Percentiles rank a stretch among this genome's conserved stretches.
Conservation (phyloP, 352 stramenopile species). For the Pythium brachiatum region DNA sequence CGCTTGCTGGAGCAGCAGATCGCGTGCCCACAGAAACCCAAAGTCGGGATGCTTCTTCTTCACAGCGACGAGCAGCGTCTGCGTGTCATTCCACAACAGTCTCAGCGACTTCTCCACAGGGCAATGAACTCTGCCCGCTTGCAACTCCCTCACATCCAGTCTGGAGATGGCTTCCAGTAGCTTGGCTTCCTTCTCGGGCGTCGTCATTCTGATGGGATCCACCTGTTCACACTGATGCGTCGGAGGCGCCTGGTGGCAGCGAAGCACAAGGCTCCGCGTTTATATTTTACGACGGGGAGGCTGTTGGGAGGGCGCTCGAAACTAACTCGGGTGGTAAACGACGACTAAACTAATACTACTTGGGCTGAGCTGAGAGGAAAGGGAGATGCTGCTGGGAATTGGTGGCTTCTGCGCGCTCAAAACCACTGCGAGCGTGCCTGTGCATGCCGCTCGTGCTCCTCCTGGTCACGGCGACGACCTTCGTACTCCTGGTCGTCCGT, state of each 20-base stretch:
- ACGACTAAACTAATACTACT: background rate
- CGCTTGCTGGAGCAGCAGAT: constrained; percentile 34
- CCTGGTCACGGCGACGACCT: constrained; percentile 40
- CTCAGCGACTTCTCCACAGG: background rate
- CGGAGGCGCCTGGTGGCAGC: background rate
- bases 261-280: background rate
- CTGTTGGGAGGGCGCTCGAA: background rate
- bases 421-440: constrained; percentile 2
- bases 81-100: background rate
- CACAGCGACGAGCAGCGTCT: constrained; percentile 29
- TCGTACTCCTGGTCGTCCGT: constrained; percentile 84
- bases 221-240: too few species aligned
- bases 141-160: background rate
- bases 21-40: constrained; percentile 32
- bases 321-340: background rate
- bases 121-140: too few species aligned
- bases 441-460: background rate
- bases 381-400: background rate
- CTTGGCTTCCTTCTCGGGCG: constrained; percentile 6
- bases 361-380: background rate
- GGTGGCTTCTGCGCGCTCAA: background rate
- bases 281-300: constrained; percentile 1
- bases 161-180: constrained; percentile 14
- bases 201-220: background rate
- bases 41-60: constrained; percentile 45